These are phyloP conservation scores for Limonium bicolor DNA, from an alignment of 148 eudicot species.

Conservation along the genomic window DNA sequence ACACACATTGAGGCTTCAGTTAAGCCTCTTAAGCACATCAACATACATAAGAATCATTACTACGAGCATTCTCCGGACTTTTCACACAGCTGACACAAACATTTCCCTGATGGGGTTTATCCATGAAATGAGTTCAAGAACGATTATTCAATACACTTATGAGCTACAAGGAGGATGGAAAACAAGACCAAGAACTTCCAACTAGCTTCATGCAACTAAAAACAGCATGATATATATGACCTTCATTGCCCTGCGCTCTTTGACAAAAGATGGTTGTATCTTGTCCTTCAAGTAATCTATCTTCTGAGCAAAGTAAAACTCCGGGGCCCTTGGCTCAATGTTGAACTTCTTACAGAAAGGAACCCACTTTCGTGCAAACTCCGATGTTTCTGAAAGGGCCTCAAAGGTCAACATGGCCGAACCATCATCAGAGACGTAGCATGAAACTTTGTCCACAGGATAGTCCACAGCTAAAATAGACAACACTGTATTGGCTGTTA, in stretches of 20 bases:
- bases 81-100: too few relatives aligned
- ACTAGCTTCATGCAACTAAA: not conserved
- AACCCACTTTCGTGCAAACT: conserved; percentile 79
- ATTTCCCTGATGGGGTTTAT: too few relatives aligned
- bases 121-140: too few relatives aligned
- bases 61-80: too few relatives aligned
- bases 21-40: too few relatives aligned
- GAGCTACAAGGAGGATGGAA: not conserved
- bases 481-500: conserved; percentile 76
- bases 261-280: conserved; percentile 62
- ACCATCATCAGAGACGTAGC: conserved; percentile 89
- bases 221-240: conserved; percentile 12
- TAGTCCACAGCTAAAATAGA: conserved; percentile 85
- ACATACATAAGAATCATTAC: too few relatives aligned
- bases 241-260: conserved; percentile 88
- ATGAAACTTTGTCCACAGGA: conserved; percentile 84
- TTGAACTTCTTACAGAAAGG: conserved; percentile 72
- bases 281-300: conserved; percentile 66
- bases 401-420: conserved; percentile 81
- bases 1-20: too few relatives aligned
- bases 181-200: not conserved
- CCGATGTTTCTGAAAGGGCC: conserved; percentile 71
- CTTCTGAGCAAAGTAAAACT: conserved; percentile 69
- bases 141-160: not conserved
- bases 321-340: conserved; percentile 93